Evolutionary conservation across 1,284 basidiomycete genomes (phyloP), one percentile per base, ranked within the genome.

Genomic region (Heliocybe sulcata): DNA sequence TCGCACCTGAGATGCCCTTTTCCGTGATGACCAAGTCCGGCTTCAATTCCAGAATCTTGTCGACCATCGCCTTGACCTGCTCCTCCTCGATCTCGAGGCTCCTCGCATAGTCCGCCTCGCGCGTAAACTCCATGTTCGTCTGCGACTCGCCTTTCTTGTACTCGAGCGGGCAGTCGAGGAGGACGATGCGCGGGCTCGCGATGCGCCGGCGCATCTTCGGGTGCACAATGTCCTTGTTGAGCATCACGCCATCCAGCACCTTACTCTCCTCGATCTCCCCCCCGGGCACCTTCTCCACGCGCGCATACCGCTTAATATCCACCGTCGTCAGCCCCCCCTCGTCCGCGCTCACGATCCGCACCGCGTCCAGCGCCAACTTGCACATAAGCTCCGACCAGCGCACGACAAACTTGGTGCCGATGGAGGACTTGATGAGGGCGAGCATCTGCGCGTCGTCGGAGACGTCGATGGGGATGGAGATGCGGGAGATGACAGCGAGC

Each of bases 61-160:
- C 83, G 63, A 93, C 94, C 76, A 97, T 83, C 45, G 76, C 66
- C 77, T 95, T 94, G 66, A 99, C 89, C 72, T 98, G 96, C 72
- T 98, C 92, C 74, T 99, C 96, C 74, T 99, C 96, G 60, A 98
- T 94, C 69, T 94, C 87, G 69, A 98, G 86, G 33, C 94, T 89
- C 55, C 92, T 77, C 60, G 90, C 88, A 92, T 94, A 99, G 69
- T 99, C 95, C 47, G 82, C 81, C 74, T 97, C 95, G 70, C 92
- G 93, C 33, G 87, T 87, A 63, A 99, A 94, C 75, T 99, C 96
- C 76, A 99, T 99, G 72, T 98, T 98, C 59, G 97, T 99, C 73
- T 99, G 96, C 59, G 82, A 87, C 76, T 99, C 97, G 47, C 96
- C 96, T 80, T 98, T 99, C 77, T 98, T 99, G 78, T 99, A 98